Evolutionary conservation across 768 basidiomycete genomes (phyloP), one percentile per base, ranked within the genome.

Genomic region (Serendipita indica): DNA sequence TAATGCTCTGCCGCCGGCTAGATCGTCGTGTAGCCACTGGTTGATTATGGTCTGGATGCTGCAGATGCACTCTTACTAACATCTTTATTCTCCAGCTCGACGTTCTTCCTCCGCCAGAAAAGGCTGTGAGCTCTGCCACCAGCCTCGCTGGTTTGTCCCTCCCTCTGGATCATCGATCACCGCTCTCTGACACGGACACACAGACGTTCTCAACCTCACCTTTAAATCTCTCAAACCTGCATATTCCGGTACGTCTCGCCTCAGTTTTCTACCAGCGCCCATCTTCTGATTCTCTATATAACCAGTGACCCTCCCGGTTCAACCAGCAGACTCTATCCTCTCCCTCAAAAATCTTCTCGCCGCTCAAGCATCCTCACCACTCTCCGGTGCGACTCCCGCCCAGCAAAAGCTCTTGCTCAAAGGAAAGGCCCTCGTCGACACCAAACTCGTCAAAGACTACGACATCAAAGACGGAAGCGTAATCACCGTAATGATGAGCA

Each of bases 171-270:
- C 39, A 59, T 28, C 33, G 27, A 27, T 49, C 18, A n/a, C 33
- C 27, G 10, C 18, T 33, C 34, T 16, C 46, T 41, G 30, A 43
- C n/a, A 25, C 58, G 61, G 12, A 45, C 57, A 57, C 13, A 49
- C 58, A 65, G 72, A 76, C 56, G 70, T 79, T 30, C 71, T 97
- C 64, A 74, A 74, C 20, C 71, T 99, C 64, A 85, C 81, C 57
- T 81, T 99, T 77, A 97, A 96, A 72, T 96, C 89, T 49, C 74
- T 82, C 66, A 98, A 98, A 67, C 96, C 96, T 0, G 73, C 49
- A 3, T 54, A 54, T 28, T 54, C 49, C 30, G 49, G 49, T 54
- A 30, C 3, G 20, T 54, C 3, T n/a, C n/a, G 5, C 27, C 7
- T 1, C 27, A 25, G 6, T 16, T 14, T 27, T 4, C 10, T 6